phyloP scores from a whole-genome alignment of 2,329 filamentous ascomycete species.

The Claviceps sp. region DNA sequence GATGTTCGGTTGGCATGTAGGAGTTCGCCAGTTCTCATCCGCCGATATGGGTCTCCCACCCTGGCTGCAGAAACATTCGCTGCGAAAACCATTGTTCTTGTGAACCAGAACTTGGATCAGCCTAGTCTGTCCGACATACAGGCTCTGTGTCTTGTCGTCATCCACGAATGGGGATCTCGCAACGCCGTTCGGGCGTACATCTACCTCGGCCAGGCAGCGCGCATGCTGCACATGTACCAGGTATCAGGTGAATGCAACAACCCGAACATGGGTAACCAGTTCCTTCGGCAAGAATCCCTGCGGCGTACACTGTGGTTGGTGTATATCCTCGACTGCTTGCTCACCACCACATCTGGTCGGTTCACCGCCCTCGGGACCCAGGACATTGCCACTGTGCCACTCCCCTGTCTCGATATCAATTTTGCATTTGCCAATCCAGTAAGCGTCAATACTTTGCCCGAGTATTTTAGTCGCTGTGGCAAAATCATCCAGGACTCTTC shows the following conservation, averaged over 20 bases:
- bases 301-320: constrained; percentile 49
- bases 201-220: constrained; percentile 48
- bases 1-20: constrained; percentile 17
- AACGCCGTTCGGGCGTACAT: constrained; percentile 51
- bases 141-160: constrained; percentile 45
- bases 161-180: constrained; percentile 49
- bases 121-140: constrained; percentile 48
- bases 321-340: constrained; percentile 48
- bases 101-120: constrained; percentile 46
- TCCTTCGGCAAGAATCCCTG: constrained; percentile 47
- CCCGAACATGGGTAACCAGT: constrained; percentile 40
- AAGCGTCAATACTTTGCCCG: constrained; percentile 40
- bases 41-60: constrained; percentile 43
- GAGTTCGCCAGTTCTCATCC: constrained; percentile 42
- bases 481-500: no score
- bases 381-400: constrained; percentile 40
- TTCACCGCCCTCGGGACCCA: constrained; percentile 41
- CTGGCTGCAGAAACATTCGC: constrained; percentile 46
- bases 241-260: constrained; percentile 43
- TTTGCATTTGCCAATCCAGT: constrained; percentile 49
- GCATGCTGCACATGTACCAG: constrained; percentile 52
- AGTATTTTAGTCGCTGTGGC: constrained; percentile 20
- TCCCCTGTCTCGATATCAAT: constrained; percentile 49
- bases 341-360: constrained; percentile 48
- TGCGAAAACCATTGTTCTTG: constrained; percentile 40